Evolutionary conservation across 495 filamentous ascomycete species (phyloP), one percentile per base, ranked within the genome.

Genomic region (Penicillium ucsense): DNA sequence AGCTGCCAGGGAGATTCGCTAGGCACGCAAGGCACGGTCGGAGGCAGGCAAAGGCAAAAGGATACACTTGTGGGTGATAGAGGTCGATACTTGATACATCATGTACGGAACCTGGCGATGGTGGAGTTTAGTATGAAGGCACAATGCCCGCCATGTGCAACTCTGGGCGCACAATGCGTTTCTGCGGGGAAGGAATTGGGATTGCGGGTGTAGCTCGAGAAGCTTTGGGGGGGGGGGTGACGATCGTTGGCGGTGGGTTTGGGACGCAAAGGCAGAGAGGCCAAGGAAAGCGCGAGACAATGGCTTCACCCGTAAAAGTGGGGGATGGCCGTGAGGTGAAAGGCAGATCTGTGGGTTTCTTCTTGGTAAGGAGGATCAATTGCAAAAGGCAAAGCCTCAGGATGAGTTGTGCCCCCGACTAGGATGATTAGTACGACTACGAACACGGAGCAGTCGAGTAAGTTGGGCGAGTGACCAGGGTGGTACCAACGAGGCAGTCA

Each of bases 11-110:
- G 30, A 46, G 20, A 33, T 9, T 9, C 27, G 46, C 58, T 66
- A 67, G 46, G 49, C 57, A 65, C 53, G 59, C 62, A 65, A 66
- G 64, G 62, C 48, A 55, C 56, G 49, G 41, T 46, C 33, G 40
- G 46, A 45, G 42, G 49, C 38, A 34, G 43, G 33, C 29, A 51
- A 45, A 34, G 43, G 33, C 29, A 51, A 45, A 46, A 42, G 41
- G 51, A 43, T 39, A 44, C 58, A 49, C 48, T 61, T 48, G 62
- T 52, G 56, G 50, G 52, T 47, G 48, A 39, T 37, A 49, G 50
- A 47, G 32, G 49, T 50, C 45, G 41, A 53, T 48, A 49, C 44
- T 57, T 40, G 56, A 61, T 57, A 60, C 68, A 72, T 72, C 42
- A 62, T 71, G 68, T 53, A 49, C 54, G 54, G 48, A 44, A 52